A percentile compares a stretch with the other conserved stretches of the same genome.
Conservation (phyloP, 257 asterid genomes). For the Ocimum tenuiflorum region DNA sequence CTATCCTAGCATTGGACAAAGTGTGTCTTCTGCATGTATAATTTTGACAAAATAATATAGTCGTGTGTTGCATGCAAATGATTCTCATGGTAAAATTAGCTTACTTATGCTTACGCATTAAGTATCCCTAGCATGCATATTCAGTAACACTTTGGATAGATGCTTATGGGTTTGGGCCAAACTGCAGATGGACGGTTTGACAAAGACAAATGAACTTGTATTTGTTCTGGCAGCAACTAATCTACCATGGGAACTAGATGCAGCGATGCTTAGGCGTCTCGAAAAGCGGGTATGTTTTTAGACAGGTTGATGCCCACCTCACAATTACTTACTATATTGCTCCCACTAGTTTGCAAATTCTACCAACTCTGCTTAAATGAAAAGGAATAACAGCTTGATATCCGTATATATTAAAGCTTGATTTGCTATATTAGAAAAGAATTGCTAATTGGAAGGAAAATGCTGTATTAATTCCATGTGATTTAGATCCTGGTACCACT, state of each 20-base stretch:
- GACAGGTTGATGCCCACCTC: constrained; percentile 7
- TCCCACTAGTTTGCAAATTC: neutral
- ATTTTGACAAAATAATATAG: neutral
- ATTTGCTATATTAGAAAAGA: constrained; percentile 1
- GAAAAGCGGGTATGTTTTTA: constrained; percentile 70
- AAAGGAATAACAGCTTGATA: neutral
- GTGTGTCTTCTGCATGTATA: neutral
- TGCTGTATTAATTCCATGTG: constrained; percentile 13
- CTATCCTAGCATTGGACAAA: neutral
- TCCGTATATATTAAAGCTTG: neutral
- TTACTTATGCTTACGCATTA: neutral
- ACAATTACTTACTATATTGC: neutral
- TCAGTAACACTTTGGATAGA: constrained; percentile 1
- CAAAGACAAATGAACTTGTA: constrained; percentile 82
- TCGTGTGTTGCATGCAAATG: neutral
- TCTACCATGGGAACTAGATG: constrained; percentile 99
- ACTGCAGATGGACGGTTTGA: constrained; percentile 99
- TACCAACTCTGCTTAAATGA: neutral
- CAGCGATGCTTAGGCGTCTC: constrained; percentile 98
- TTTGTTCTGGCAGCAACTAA: constrained; percentile 98
- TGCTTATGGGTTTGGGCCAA: constrained; percentile 28
- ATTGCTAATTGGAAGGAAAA: neutral
- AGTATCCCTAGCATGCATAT: neutral
- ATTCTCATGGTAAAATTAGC: neutral
- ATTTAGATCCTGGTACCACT: constrained; percentile 88